Conservation (phyloP, 306 rosid species). For the Trichosanthes truncata region DNA sequence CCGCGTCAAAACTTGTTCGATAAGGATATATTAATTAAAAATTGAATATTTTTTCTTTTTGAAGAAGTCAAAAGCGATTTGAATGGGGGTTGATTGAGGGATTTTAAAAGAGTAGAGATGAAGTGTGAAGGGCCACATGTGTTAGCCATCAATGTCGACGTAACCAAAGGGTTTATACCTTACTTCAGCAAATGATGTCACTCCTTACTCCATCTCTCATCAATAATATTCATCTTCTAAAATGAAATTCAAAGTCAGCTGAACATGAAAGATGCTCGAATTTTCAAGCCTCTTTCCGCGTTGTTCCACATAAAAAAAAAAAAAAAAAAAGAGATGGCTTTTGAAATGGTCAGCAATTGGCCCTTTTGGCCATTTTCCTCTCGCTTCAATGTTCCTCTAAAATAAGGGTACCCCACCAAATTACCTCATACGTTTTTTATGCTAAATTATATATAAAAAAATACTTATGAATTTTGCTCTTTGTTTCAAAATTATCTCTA, state of each 20-base stretch:
- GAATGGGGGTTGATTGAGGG: too few species aligned
- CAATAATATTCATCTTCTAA: neutral
- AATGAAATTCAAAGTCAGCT: neutral
- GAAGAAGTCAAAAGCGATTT: too few species aligned
- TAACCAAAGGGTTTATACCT: neutral
- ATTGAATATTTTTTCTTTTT: too few species aligned
- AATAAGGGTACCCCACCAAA: neutral
- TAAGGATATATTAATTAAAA: too few species aligned
- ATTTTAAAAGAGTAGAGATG: too few species aligned
- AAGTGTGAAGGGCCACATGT: neutral
- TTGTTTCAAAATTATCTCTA: too few species aligned
- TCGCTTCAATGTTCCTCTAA: neutral
- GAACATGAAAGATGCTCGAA: slow-evolving; percentile 11
- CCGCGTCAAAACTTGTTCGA: too few species aligned
- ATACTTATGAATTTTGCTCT: too few species aligned
- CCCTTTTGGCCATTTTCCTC: neutral
- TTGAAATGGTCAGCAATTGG: slow-evolving; percentile 25
- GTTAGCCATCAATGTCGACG: neutral
- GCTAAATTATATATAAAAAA: too few species aligned
- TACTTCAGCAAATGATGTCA: neutral
- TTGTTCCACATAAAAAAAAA: slow-evolving; percentile 11
- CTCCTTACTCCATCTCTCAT: neutral
- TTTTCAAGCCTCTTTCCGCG: slow-evolving; percentile 33
- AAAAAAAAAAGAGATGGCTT: neutral
- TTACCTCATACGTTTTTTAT: too few species aligned